These are phyloP conservation scores for Penicillium soppii DNA, from an alignment of 495 filamentous ascomycete species.

Conservation along the genomic window DNA sequence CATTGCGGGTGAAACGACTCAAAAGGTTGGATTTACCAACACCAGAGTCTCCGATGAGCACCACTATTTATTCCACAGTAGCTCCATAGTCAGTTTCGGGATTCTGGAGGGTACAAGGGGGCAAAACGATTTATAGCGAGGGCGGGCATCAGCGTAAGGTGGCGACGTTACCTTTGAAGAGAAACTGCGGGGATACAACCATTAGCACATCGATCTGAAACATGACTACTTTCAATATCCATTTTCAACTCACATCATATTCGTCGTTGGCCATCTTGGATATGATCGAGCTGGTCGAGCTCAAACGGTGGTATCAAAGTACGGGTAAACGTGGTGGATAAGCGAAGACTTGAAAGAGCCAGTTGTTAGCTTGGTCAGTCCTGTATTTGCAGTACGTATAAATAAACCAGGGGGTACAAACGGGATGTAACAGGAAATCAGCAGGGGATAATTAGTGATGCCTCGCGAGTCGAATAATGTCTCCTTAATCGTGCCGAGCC, in stretches of 20 bases:
- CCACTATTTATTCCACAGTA: slow-evolving; percentile 58
- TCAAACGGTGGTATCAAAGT: slow-evolving; percentile 16
- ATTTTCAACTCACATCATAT: slow-evolving; percentile 82
- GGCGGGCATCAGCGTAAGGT: slow-evolving; percentile 24
- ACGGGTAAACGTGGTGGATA: slow-evolving; percentile 21
- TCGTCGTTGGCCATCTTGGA: slow-evolving; percentile 96
- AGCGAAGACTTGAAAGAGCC: slow-evolving; percentile 4
- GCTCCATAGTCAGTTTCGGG: slow-evolving; percentile 20
- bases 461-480: slow-evolving; percentile 26
- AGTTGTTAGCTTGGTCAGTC: neutral
- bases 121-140: neutral
- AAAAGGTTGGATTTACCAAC: slow-evolving; percentile 99
- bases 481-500: slow-evolving; percentile 16
- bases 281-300: slow-evolving; percentile 8
- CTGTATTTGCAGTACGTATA: neutral
- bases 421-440: slow-evolving; percentile 21
- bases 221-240: neutral
- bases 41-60: slow-evolving; percentile 97
- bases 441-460: slow-evolving; percentile 32
- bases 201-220: slow-evolving; percentile 14
- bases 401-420: slow-evolving; percentile 19
- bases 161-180: slow-evolving; percentile 88
- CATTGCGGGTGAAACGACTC: slow-evolving; percentile 98
- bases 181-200: slow-evolving; percentile 63
- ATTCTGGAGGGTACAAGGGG: neutral